A percentile compares a stretch with the other conserved stretches of the same genome.
phyloP scores from a whole-genome alignment of 139 green algal species.

The Diplosphaera chodatii region DNA sequence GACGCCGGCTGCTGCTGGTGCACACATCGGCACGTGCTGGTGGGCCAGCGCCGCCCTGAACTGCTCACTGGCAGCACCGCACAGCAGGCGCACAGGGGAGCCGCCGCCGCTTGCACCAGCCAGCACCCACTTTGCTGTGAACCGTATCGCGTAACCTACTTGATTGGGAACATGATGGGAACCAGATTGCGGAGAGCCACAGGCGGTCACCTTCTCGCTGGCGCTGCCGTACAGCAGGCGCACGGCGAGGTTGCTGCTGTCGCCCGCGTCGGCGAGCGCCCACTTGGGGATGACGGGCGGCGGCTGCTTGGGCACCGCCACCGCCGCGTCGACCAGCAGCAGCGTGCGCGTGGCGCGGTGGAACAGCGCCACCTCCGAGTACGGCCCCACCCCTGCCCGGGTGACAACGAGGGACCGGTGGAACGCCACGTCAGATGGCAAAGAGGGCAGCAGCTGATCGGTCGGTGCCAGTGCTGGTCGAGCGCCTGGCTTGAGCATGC shows the following conservation, averaged over 20 bases:
- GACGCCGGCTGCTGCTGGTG: no score
- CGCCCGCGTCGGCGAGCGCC: background rate
- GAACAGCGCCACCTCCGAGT: slow-evolving; percentile 76
- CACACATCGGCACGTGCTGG: no score
- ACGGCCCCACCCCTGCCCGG: slow-evolving; percentile 25
- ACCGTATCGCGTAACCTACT: no score
- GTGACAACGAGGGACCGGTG: slow-evolving; percentile 3
- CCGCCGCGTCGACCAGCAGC: slow-evolving; percentile 79
- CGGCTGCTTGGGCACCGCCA: slow-evolving; percentile 58
- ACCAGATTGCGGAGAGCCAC: no score
- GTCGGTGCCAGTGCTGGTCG: background rate
- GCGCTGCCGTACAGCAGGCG: slow-evolving; percentile 11
- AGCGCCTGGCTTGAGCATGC: no score
- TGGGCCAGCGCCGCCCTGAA: no score
- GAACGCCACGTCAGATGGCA: background rate
- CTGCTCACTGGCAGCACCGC: no score
- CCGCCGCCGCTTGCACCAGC: no score
- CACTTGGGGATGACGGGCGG: slow-evolving; percentile 8
- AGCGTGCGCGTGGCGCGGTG: slow-evolving; percentile 67
- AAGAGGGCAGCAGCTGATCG: background rate
- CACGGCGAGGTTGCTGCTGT: slow-evolving; percentile 12
- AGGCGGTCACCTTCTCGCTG: no score
- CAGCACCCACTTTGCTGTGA: no score
- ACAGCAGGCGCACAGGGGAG: no score
- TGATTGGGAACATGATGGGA: no score